phyloP scores from a whole-genome alignment of 495 filamentous ascomycete genomes.

The Mycothermus thermophilus region DNA sequence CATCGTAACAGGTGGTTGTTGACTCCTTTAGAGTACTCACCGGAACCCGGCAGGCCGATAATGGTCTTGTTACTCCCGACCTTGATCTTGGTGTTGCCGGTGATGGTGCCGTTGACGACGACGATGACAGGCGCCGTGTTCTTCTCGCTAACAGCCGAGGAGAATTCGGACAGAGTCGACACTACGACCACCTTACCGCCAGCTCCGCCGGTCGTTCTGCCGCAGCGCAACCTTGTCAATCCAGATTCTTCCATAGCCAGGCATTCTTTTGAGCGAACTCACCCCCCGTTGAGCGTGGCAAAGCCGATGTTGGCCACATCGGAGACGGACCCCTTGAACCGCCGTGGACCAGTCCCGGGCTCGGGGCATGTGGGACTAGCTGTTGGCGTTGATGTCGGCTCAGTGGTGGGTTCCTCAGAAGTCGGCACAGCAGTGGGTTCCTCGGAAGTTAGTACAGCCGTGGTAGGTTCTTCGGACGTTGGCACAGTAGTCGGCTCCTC shows the following conservation, averaged over 20 bases:
- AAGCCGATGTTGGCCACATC: slow-evolving; percentile 3
- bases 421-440: too few species aligned
- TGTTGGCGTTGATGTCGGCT: too few species aligned
- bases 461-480: too few species aligned
- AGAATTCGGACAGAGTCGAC: slow-evolving; percentile 40
- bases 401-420: too few species aligned
- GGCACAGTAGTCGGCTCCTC: too few species aligned
- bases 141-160: slow-evolving; percentile 31
- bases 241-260: too few species aligned
- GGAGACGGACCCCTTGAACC: slow-evolving; percentile 2
- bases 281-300: slow-evolving; percentile 4
- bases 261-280: neutral
- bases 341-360: slow-evolving; percentile 1
- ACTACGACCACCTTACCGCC: slow-evolving; percentile 47
- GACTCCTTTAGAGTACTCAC: slow-evolving; percentile 7
- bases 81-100: slow-evolving; percentile 26
- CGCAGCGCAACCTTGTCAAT: too few species aligned
- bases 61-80: slow-evolving; percentile 44
- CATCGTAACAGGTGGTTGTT: too few species aligned
- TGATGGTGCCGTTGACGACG: slow-evolving; percentile 34
- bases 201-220: slow-evolving; percentile 43
- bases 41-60: slow-evolving; percentile 29
- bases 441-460: too few species aligned
- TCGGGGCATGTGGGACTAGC: slow-evolving; percentile 1
- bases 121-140: slow-evolving; percentile 33